Evolutionary conservation across 306 rosid species (phyloP), one percentile per base, ranked within the genome.

Genomic region (Carpinus viminea): DNA sequence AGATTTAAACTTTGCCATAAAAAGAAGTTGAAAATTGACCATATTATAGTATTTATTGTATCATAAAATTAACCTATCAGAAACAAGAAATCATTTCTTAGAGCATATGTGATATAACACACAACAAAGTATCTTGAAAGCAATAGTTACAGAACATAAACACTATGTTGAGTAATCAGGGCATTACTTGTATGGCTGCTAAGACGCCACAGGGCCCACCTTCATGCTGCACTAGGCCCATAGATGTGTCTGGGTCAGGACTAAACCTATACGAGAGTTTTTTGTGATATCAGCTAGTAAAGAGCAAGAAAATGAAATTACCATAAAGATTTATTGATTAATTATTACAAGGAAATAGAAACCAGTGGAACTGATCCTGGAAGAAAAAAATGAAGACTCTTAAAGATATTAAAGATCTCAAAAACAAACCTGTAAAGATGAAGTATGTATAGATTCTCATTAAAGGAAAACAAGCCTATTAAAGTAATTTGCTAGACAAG

Each of bases 171-270:
- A 78, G 90, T 83, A 86, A 73, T 79, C 57, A 75, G 80, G 76
- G 70, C 70, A 84, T 81, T 93, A 95, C 99, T 85, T 95, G 99
- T 86, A 95, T 85, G 77, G 99, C 92, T 86, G 98, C 96, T 87
- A 93, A 91, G 88, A 95, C 98, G 59, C 98, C 99, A 88, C 99
- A 95, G 73, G 99, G 99, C 78, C 99, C 98, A 68, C 99, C 99
- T 95, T 95, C 98, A 88, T 93, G 96, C 90, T 95, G 99, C 91
- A 95, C 99, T 73, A 95, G 88, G 73, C 99, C 99, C 91, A 93
- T 95, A 64, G 91, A 87, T 77, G 99, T 95, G 86, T 91, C 92
- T 78, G 91, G 89, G 85, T 89, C 93, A 82, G 89, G 74, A 87
- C 93, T 89, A 82, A 82, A 76, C 81, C 85, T 74, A 52, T 26